A percentile compares a stretch with the other conserved stretches of the same genome.
Evolutionary conservation across 2,329 filamentous ascomycete genomes (phyloP).

Genomic region (Zalaria sp.): DNA sequence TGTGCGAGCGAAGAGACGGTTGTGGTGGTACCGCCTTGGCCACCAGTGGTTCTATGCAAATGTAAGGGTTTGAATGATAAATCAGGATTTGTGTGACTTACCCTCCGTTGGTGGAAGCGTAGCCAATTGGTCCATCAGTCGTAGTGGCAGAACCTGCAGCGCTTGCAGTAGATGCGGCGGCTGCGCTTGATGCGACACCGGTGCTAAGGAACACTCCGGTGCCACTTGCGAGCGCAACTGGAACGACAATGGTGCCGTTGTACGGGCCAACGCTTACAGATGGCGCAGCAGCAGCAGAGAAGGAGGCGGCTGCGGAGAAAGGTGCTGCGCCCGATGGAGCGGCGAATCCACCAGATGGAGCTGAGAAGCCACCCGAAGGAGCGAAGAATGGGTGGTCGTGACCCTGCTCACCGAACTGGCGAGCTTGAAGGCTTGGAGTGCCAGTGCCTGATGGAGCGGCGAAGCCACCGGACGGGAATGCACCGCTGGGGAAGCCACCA

Average conservation of each 20-base stretch:
- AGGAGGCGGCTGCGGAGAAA: not conserved
- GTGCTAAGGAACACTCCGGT: not conserved
- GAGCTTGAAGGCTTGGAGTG: not conserved
- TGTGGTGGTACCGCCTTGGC: conserved; percentile 28
- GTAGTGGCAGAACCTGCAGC: conserved; percentile 1
- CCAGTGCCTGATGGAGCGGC: not conserved
- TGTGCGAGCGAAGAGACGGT: conserved; percentile 32
- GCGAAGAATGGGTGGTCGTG: not conserved
- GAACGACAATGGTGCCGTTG: not conserved
- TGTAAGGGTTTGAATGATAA: not conserved
- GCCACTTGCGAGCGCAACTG: not conserved
- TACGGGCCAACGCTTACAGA: not conserved
- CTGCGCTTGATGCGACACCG: not conserved
- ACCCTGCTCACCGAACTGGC: not conserved
- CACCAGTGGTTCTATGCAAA: conserved; percentile 26
- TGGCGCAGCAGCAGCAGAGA: not conserved
- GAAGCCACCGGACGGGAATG: not conserved
- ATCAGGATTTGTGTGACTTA: not conserved
- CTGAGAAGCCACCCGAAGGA: not conserved
- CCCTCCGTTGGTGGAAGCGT: conserved; percentile 14
- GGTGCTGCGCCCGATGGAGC: not conserved
- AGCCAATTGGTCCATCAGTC: conserved; percentile 10
- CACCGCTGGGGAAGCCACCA: not conserved
- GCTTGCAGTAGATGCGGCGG: not conserved
- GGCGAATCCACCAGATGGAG: not conserved